These are phyloP conservation scores for Lepidium didymum DNA, from an alignment of 345 rosid species.

Conservation along the genomic window DNA sequence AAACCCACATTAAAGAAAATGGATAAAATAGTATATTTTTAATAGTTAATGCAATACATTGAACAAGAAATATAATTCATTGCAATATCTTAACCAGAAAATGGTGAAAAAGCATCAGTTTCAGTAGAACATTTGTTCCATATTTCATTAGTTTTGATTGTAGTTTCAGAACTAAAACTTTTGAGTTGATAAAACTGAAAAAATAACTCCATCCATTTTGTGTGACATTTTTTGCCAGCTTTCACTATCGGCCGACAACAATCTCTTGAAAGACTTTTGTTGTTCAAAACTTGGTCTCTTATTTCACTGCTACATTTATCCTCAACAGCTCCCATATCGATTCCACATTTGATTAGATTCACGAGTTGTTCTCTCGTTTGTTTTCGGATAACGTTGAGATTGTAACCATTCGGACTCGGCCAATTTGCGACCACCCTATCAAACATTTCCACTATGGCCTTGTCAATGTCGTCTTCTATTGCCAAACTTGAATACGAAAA, in stretches of 20 bases:
- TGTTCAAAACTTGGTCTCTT: background rate
- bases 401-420: background rate
- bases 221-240: conserved; percentile 1
- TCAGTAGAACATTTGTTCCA: background rate
- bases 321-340: background rate
- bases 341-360: background rate
- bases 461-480: background rate
- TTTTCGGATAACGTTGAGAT: background rate
- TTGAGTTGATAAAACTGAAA: background rate
- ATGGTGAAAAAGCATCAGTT: background rate
- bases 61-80: background rate
- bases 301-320: background rate
- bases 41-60: no score
- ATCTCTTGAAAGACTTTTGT: background rate
- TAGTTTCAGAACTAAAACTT: background rate
- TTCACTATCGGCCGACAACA: conserved; percentile 1
- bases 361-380: background rate
- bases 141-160: background rate
- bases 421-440: background rate
- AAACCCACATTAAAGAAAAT: no score
- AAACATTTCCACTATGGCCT: background rate
- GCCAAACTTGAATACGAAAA: background rate
- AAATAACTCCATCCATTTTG: background rate
- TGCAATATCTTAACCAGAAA: background rate
- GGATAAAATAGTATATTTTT: no score